These are phyloP conservation scores for Pulicaria dysenterica DNA, from an alignment of 129 eudicot species.

Conservation along the genomic window DNA sequence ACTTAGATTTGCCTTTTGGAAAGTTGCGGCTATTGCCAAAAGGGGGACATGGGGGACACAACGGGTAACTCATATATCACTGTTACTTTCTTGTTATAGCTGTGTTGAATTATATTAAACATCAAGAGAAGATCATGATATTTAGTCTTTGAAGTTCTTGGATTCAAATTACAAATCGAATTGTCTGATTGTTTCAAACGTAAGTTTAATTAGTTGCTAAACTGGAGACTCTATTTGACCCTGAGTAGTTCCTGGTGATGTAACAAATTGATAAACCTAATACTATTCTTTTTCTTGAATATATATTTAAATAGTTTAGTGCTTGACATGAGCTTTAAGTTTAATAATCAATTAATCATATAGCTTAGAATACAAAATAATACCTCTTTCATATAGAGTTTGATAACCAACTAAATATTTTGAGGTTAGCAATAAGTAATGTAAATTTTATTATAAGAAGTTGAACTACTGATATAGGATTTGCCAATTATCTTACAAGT, in stretches of 20 bases:
- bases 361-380: background rate
- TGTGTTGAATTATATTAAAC: too few relatives aligned
- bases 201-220: too few relatives aligned
- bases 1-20: conserved; percentile 90
- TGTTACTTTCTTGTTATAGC: conserved; percentile 10
- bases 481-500: background rate
- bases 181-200: too few relatives aligned
- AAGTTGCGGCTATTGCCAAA: conserved; percentile 88
- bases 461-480: background rate
- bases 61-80: conserved; percentile 60
- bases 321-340: background rate
- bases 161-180: too few relatives aligned
- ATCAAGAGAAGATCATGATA: too few relatives aligned
- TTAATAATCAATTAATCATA: background rate
- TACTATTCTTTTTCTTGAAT: background rate
- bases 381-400: background rate
- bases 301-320: background rate
- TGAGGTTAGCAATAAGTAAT: background rate
- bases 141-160: too few relatives aligned
- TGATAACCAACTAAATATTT: background rate
- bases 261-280: too few relatives aligned
- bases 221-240: too few relatives aligned
- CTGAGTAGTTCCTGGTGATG: too few relatives aligned
- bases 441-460: background rate
- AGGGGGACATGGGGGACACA: conserved; percentile 99